Evolutionary conservation across 2,329 filamentous ascomycete genomes (phyloP).

Genomic region (Bisporella sp.): DNA sequence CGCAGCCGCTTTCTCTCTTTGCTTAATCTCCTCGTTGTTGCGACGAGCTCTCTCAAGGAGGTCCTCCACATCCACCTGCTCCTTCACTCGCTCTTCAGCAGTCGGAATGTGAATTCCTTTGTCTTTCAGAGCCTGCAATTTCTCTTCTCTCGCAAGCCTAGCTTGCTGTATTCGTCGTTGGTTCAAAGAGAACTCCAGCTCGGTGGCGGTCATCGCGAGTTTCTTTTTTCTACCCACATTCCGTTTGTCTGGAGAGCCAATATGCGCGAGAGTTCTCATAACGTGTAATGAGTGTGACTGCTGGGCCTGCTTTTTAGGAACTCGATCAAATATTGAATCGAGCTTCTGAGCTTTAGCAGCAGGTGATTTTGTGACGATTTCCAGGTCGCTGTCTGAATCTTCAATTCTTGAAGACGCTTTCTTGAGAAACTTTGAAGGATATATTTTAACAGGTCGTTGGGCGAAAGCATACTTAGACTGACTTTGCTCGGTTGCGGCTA

Average conservation of each 20-base stretch:
- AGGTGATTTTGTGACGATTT: constrained; percentile 28
- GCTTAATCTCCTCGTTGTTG: constrained; percentile 73
- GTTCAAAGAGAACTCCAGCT: constrained; percentile 63
- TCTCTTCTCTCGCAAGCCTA: constrained; percentile 66
- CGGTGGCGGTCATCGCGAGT: constrained; percentile 56
- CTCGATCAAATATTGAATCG: constrained; percentile 61
- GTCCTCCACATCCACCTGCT: constrained; percentile 80
- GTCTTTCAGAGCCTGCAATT: constrained; percentile 67
- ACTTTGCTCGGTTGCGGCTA: constrained; percentile 2
- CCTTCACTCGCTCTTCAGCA: constrained; percentile 75
- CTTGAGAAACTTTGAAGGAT: constrained; percentile 31
- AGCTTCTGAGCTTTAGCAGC: constrained; percentile 39
- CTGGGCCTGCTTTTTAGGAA: constrained; percentile 55
- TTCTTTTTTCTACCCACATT: constrained; percentile 37
- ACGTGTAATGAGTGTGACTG: constrained; percentile 58
- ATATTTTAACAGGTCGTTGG: constrained; percentile 31
- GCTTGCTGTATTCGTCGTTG: constrained; percentile 75
- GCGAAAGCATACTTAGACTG: constrained; percentile 17
- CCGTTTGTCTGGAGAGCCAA: constrained; percentile 54
- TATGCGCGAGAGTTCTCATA: constrained; percentile 67
- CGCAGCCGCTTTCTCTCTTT: constrained; percentile 65
- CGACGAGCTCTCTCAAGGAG: constrained; percentile 76
- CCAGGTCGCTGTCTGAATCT: constrained; percentile 41
- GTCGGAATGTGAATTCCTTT: constrained; percentile 80
- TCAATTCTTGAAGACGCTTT: constrained; percentile 27